A percentile compares a stretch with the other conserved stretches of the same genome.
Evolutionary conservation across 2,329 filamentous ascomycete genomes (phyloP).

Genomic region (Zopfia rhizophila): DNA sequence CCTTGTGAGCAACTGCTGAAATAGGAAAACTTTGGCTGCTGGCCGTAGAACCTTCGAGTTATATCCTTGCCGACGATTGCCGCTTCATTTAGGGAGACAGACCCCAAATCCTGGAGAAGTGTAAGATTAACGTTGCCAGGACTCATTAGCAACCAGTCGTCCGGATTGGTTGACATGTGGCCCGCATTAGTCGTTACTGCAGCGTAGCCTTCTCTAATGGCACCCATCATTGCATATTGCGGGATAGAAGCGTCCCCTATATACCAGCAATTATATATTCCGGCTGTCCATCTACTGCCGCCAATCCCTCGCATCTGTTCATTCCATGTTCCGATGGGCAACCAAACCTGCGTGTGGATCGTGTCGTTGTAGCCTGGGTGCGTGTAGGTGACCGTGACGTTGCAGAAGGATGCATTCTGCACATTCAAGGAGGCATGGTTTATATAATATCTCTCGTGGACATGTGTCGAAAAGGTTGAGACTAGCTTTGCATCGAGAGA

Average conservation of each 20-base stretch:
- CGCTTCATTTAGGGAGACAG: slow-evolving; percentile 43
- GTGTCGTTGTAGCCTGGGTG: slow-evolving; percentile 29
- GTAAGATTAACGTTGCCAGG: slow-evolving; percentile 36
- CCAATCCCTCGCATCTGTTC: slow-evolving; percentile 33
- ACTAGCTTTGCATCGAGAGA: slow-evolving; percentile 21
- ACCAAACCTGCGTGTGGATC: slow-evolving; percentile 25
- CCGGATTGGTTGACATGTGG: slow-evolving; percentile 4
- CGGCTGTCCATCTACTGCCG: slow-evolving; percentile 35
- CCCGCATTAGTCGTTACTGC: slow-evolving; percentile 38
- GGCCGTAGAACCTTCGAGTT: slow-evolving; percentile 39
- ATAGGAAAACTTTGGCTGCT: slow-evolving; percentile 39
- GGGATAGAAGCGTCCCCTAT: slow-evolving; percentile 15
- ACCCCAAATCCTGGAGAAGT: slow-evolving; percentile 47
- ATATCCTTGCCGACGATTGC: slow-evolving; percentile 27
- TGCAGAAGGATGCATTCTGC: slow-evolving; percentile 24
- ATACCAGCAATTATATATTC: slow-evolving; percentile 16
- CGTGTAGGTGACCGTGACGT: slow-evolving; percentile 29
- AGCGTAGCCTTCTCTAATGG: slow-evolving; percentile 35
- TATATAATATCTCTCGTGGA: slow-evolving; percentile 6
- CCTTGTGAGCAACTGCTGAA: slow-evolving; percentile 48
- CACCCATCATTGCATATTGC: slow-evolving; percentile 24
- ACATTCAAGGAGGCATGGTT: slow-evolving; percentile 15
- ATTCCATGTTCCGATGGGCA: slow-evolving; percentile 34
- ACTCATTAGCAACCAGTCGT: slow-evolving; percentile 28
- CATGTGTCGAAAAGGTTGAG: slow-evolving; percentile 14